Evolutionary conservation across 345 rosid genomes (phyloP).

Genomic region (Bruguiera sexangula): DNA sequence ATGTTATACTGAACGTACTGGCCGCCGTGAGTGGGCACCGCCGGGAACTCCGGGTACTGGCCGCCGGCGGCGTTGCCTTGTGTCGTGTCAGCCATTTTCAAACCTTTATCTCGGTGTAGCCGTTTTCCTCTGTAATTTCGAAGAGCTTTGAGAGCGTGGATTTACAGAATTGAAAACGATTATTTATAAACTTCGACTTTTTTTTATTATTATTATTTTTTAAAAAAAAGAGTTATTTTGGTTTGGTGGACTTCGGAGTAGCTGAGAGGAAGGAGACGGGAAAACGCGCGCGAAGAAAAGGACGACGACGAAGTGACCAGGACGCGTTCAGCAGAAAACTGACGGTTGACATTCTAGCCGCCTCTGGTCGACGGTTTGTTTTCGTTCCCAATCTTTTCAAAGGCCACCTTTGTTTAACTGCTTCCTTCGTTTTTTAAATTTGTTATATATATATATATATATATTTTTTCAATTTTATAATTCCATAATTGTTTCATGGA

Average conservation of each 20-base stretch:
- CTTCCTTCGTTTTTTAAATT: too few species aligned
- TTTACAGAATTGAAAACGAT: not conserved
- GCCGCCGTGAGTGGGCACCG: conserved; percentile 64
- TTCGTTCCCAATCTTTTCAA: too few species aligned
- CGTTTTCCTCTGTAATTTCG: not conserved
- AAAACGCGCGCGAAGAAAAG: conserved; percentile 34
- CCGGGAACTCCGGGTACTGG: conserved; percentile 68
- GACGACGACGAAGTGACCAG: not conserved
- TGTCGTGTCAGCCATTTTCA: conserved; percentile 32
- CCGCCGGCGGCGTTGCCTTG: conserved; percentile 42
- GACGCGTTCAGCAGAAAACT: conserved; percentile 1
- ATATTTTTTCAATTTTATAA: too few species aligned
- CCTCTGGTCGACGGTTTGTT: conserved; percentile 6
- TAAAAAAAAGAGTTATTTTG: too few species aligned
- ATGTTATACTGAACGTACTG: conserved; percentile 64
- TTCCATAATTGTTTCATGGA: too few species aligned
- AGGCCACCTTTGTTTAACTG: too few species aligned
- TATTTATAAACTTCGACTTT: not conserved
- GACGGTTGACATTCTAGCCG: conserved; percentile 27
- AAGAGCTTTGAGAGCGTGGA: not conserved
- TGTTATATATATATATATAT: too few species aligned
- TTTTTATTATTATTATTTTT: not conserved
- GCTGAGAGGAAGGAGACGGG: conserved; percentile 51
- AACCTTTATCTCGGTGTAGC: conserved; percentile 7
- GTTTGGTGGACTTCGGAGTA: conserved; percentile 32